phyloP scores from a whole-genome alignment of 352 stramenopile species.

The Globisporangium cederbergense region DNA sequence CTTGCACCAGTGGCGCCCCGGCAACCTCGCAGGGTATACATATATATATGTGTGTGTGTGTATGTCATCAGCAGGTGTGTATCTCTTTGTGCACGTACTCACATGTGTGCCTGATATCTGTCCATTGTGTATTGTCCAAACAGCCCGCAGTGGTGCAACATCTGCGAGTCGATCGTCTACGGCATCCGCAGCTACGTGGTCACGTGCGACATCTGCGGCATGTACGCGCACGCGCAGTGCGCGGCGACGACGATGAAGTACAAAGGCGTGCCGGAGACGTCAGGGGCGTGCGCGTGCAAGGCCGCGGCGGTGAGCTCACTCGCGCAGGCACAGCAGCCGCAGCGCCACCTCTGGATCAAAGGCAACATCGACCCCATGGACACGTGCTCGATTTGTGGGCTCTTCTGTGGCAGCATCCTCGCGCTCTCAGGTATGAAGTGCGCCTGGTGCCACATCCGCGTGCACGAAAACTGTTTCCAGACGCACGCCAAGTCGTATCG shows the following conservation, averaged over 20 bases:
- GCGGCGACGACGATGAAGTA: slow-evolving; percentile 49
- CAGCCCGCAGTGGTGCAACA: slow-evolving; percentile 78
- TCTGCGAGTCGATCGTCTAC: slow-evolving; percentile 77
- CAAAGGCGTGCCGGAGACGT: slow-evolving; percentile 23
- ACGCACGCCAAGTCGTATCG: slow-evolving; percentile 21
- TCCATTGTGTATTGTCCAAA: not conserved
- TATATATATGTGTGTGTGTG: not conserved
- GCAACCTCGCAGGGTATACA: slow-evolving; percentile 63
- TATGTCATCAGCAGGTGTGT: not conserved
- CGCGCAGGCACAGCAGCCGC: slow-evolving; percentile 19
- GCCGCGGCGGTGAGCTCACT: slow-evolving; percentile 12
- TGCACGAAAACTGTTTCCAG: slow-evolving; percentile 79
- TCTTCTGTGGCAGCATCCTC: slow-evolving; percentile 82
- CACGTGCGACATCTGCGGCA: slow-evolving; percentile 82
- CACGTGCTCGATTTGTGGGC: slow-evolving; percentile 68
- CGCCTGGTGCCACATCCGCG: slow-evolving; percentile 74
- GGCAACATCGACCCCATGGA: slow-evolving; percentile 85
- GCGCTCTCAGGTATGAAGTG: slow-evolving; percentile 78
- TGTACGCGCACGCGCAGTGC: slow-evolving; percentile 78
- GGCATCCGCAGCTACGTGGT: slow-evolving; percentile 85
- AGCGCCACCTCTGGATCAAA: slow-evolving; percentile 73
- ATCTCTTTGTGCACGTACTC: too few species aligned
- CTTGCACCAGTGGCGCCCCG: slow-evolving; percentile 71
- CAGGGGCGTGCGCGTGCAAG: slow-evolving; percentile 16
- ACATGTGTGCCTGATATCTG: not conserved